Conservation (phyloP, 352 stramenopile species). For the Nothophytophthora sp. region DNA sequence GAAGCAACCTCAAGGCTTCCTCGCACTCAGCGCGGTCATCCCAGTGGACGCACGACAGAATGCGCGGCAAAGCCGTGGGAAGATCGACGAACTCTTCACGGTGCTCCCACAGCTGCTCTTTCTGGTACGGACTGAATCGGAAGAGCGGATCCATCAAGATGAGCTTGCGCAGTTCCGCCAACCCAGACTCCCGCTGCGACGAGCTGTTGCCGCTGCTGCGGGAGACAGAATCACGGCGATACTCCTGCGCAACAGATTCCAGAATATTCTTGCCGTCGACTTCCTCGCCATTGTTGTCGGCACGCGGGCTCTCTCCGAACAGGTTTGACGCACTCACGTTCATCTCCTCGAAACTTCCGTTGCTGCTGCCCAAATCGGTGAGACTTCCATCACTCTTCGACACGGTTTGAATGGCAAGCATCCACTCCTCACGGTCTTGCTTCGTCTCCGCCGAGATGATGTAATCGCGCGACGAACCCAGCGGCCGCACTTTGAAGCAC, state of each 20-base stretch:
- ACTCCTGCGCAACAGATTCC: constrained; percentile 29
- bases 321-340: constrained; percentile 8
- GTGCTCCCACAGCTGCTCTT: constrained; percentile 81
- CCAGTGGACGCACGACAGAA: constrained; percentile 85
- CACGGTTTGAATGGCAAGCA: constrained; percentile 83
- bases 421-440: constrained; percentile 90
- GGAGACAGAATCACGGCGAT: constrained; percentile 60
- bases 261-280: constrained; percentile 59
- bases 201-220: constrained; percentile 61
- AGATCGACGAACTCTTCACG: constrained; percentile 83
- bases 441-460: constrained; percentile 87
- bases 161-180: constrained; percentile 74
- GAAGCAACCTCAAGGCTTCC: constrained; percentile 67
- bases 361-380: constrained; percentile 23
- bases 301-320: constrained; percentile 23
- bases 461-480: constrained; percentile 70
- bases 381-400: constrained; percentile 51
- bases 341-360: constrained; percentile 44
- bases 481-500: constrained; percentile 75
- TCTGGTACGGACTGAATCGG: constrained; percentile 80
- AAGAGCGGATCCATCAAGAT: constrained; percentile 85
- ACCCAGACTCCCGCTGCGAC: constrained; percentile 44
- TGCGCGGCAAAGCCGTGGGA: constrained; percentile 65
- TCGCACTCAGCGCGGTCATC: constrained; percentile 69
- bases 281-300: constrained; percentile 58